phyloP scores from a whole-genome alignment of 1,284 basidiomycete species.

The Irpex lacteus region DNA sequence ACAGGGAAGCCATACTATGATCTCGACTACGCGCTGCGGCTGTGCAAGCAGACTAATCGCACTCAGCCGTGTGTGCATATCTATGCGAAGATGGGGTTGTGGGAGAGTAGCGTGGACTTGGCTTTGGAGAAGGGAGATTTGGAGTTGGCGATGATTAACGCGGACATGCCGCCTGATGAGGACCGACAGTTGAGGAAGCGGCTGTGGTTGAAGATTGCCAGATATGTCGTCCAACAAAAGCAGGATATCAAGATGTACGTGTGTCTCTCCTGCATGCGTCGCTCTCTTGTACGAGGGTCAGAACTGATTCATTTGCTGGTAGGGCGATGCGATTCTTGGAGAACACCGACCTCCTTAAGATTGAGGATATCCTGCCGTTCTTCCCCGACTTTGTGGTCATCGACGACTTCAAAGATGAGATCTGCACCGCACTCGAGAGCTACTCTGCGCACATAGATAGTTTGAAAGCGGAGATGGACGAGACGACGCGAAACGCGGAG shows the following conservation, averaged over 20 bases:
- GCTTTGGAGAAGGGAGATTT: conserved; percentile 92
- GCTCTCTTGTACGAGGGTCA: background rate
- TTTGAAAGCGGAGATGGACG: conserved; percentile 95
- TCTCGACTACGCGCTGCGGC: conserved; percentile 91
- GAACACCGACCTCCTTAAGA: conserved; percentile 91
- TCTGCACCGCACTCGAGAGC: conserved; percentile 92
- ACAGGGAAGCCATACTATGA: conserved; percentile 93
- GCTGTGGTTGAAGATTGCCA: conserved; percentile 97
- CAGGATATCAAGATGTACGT: conserved; percentile 95
- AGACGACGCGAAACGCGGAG: conserved; percentile 89
- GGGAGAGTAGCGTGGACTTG: conserved; percentile 94
- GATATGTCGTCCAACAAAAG: conserved; percentile 96
- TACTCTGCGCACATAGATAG: conserved; percentile 91
- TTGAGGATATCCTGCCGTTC: conserved; percentile 98
- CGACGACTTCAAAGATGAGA: conserved; percentile 99
- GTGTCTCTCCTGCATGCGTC: background rate
- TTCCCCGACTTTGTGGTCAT: conserved; percentile 99
- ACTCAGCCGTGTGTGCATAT: conserved; percentile 95
- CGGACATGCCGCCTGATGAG: conserved; percentile 85
- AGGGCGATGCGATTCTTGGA: conserved; percentile 97
- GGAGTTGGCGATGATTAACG: conserved; percentile 90
- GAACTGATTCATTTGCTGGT: conserved; percentile 9
- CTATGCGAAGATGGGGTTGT: conserved; percentile 97
- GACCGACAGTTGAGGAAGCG: conserved; percentile 88
- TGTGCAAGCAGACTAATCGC: conserved; percentile 82